Conservation (phyloP, 1,284 basidiomycete species). For the Termitomyces sp. region DNA sequence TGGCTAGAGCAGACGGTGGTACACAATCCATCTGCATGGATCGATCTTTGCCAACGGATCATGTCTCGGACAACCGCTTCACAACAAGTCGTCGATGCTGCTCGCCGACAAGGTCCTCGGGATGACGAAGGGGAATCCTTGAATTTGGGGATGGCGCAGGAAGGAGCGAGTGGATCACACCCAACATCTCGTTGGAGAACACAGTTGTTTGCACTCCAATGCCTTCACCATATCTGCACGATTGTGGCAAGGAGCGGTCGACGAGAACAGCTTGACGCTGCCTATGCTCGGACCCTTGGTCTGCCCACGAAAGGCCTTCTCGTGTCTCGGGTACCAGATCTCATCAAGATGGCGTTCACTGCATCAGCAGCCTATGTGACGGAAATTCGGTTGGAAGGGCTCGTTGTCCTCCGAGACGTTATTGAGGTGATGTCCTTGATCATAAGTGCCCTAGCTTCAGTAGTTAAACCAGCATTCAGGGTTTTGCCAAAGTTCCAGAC, state of each 20-base stretch:
- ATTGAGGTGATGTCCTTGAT: constrained; percentile 62
- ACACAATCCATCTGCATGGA: constrained; percentile 94
- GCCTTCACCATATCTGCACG: constrained; percentile 85
- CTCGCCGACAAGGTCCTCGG: constrained; percentile 50
- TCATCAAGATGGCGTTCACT: constrained; percentile 97
- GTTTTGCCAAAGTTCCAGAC: constrained; percentile 84
- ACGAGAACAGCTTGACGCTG: constrained; percentile 78
- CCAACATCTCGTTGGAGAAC: constrained; percentile 90
- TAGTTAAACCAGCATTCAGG: constrained; percentile 37
- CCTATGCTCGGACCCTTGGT: constrained; percentile 51
- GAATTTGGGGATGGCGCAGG: constrained; percentile 50
- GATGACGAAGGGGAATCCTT: constrained; percentile 94
- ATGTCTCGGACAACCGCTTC: constrained; percentile 86
- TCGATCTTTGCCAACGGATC: constrained; percentile 94
- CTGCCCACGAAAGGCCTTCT: constrained; percentile 53
- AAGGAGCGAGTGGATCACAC: constrained; percentile 32
- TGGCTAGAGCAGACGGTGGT: constrained; percentile 96
- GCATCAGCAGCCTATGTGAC: constrained; percentile 95
- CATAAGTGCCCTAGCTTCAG: not conserved
- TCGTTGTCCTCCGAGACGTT: constrained; percentile 87
- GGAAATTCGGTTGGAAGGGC: constrained; percentile 90
- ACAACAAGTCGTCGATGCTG: constrained; percentile 65
- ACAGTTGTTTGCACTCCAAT: constrained; percentile 91
- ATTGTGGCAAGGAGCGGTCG: constrained; percentile 72
- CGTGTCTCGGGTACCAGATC: constrained; percentile 80